Percentiles rank a stretch among this genome's conserved stretches.
Conservation (phyloP, 371 early-diverging fungal genomes). For the Lichtheimia corymbifera region DNA sequence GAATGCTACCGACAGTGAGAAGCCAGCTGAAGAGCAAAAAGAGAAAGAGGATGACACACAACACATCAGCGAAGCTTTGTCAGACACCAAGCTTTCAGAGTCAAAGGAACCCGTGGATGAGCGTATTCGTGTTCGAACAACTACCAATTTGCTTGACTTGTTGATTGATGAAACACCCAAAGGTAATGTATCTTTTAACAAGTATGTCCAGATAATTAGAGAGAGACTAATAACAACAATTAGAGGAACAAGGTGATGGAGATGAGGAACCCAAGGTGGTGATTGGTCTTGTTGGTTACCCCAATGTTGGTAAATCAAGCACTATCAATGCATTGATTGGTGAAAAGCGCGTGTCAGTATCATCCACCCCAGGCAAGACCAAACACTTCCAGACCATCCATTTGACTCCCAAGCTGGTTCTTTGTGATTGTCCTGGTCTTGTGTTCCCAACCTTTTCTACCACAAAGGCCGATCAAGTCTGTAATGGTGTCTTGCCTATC, state of each 20-base stretch:
- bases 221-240: not conserved
- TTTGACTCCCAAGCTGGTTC: constrained; percentile 77
- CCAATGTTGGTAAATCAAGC: constrained; percentile 99
- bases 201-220: not conserved
- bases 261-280: constrained; percentile 58
- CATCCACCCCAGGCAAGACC: constrained; percentile 99
- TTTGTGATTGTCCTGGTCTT: constrained; percentile 99
- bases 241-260: constrained; percentile 4
- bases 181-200: not conserved
- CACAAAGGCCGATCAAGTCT: constrained; percentile 97
- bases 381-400: constrained; percentile 98
- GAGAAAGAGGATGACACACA: constrained; percentile 23
- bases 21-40: constrained; percentile 21
- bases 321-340: constrained; percentile 98
- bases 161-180: constrained; percentile 44
- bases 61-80: constrained; percentile 23
- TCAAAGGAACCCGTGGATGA: constrained; percentile 13
- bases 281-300: constrained; percentile 99
- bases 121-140: constrained; percentile 49
- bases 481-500: constrained; percentile 98
- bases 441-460: constrained; percentile 99
- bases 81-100: constrained; percentile 8
- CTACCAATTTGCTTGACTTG: constrained; percentile 45
- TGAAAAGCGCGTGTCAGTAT: constrained; percentile 94
- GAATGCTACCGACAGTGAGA: constrained; percentile 15